Base-by-base conservation (phyloP, 805 yeast genomes). In the Wickerhamiella siamensis region DNA sequence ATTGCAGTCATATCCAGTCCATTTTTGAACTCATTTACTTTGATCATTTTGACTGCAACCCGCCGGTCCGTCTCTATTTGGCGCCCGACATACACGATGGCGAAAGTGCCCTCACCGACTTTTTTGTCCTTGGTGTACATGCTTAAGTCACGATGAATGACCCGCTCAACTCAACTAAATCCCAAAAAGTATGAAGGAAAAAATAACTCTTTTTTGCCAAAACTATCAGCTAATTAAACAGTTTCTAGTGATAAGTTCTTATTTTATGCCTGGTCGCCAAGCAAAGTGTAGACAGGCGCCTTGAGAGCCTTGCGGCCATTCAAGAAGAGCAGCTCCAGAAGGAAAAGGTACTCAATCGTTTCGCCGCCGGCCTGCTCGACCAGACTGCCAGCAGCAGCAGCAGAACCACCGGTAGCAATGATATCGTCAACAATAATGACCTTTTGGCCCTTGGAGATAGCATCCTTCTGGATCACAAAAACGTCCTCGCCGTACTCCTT, bases 41-140 rank as follows among this genome's bases (percentile, higher is more conserved):
- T 91, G 68, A 91, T 91, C 65, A 86, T 95, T 57, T 91, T 91
- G 46, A 93, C 79, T 49, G 99, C 99, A 27, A 91, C 79, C 40
- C 69, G 67, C 41, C 87, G 61, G 4, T 59, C 62, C 22, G 74
- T 70, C 38, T 62, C 66, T 10, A 66, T 50, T 55, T 80, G 80
- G 33, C 69, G 74, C 2, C 97, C 97, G 14, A 87, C 67, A 42
- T 57, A 59, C 4, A 91, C 99, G 43, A 87, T 94, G 37, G 99
- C 99, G 65, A 88, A 91, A 0, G 99, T 91, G 62, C 99, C 99
- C 63, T 91, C 99, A 56, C 99, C 99, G 22, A 91, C 96, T 57
- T 86, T 87, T 50, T 73, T 76, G 43, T 86, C 95, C 52, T 49
- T 50, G 38, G 53, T 49, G 44, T 53, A 53, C 42, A 31, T 31